phyloP scores from a whole-genome alignment of 2,329 filamentous ascomycete genomes.

The Exophiala mesophila region DNA sequence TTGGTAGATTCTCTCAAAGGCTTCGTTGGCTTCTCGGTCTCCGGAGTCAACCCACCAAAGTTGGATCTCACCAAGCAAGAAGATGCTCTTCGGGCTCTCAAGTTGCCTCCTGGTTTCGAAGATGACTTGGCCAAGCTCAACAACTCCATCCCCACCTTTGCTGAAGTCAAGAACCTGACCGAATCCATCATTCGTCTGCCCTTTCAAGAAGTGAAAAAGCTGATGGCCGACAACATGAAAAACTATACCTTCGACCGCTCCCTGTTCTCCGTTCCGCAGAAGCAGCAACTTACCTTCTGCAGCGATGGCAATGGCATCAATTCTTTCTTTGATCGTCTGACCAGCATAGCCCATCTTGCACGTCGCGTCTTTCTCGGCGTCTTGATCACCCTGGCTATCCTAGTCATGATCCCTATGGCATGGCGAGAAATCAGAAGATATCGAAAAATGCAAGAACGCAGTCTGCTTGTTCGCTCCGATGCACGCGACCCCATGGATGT shows the following conservation, averaged over 20 bases:
- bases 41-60: constrained; percentile 42
- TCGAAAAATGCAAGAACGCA: constrained; percentile 65
- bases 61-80: constrained; percentile 65
- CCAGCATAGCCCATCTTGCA: constrained; percentile 61
- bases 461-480: constrained; percentile 59
- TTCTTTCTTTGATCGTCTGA: constrained; percentile 73
- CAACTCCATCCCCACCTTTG: constrained; percentile 73
- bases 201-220: constrained; percentile 71
- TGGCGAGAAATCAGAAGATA: constrained; percentile 75
- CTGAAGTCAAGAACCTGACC: constrained; percentile 76
- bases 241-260: constrained; percentile 73
- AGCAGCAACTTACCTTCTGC: constrained; percentile 81
- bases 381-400: constrained; percentile 64
- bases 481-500: constrained; percentile 79
- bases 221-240: constrained; percentile 66
- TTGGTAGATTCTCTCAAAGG: constrained; percentile 53
- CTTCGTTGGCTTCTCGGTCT: constrained; percentile 33
- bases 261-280: constrained; percentile 75
- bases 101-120: constrained; percentile 65
- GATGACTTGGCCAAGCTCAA: constrained; percentile 68
- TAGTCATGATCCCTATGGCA: constrained; percentile 72
- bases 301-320: constrained; percentile 76
- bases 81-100: constrained; percentile 62
- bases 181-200: constrained; percentile 68
- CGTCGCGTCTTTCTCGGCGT: constrained; percentile 72